A percentile compares a stretch with the other conserved stretches of the same genome.
Evolutionary conservation across 208 protist genomes (phyloP).

Genomic region (Leishmania arabica): DNA sequence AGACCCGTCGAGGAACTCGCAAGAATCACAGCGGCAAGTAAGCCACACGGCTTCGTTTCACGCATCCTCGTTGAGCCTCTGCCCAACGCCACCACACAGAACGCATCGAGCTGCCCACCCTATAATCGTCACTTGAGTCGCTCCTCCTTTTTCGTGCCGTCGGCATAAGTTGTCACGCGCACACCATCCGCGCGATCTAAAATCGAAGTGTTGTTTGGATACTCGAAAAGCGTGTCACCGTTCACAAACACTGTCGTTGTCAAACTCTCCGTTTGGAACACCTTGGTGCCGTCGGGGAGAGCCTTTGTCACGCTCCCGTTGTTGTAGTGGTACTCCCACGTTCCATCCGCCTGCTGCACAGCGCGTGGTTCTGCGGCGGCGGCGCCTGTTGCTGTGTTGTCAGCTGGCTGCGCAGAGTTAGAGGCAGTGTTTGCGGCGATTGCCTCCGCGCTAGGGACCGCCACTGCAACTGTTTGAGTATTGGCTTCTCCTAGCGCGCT

Average conservation of each 20-base stretch:
- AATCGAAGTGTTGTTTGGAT: constrained; percentile 73
- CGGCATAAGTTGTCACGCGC: constrained; percentile 72
- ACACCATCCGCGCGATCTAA: constrained; percentile 77
- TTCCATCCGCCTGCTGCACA: constrained; percentile 65
- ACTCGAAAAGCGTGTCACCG: constrained; percentile 77
- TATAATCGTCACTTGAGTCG: constrained; percentile 23
- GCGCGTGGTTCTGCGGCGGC: constrained; percentile 35
- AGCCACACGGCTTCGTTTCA: background rate
- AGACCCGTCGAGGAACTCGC: background rate
- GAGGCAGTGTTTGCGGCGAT: background rate
- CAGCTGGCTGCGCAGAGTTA: background rate
- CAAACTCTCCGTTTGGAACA: constrained; percentile 57
- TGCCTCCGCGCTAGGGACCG: background rate
- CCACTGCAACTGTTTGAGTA: background rate
- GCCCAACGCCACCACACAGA: background rate
- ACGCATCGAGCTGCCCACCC: background rate
- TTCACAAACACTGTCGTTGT: constrained; percentile 72
- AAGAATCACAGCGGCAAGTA: background rate
- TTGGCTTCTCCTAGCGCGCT: background rate
- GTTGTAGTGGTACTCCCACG: constrained; percentile 78
- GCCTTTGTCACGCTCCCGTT: constrained; percentile 70
- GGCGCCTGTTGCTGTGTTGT: background rate
- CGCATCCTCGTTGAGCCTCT: background rate
- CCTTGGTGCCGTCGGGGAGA: constrained; percentile 57
- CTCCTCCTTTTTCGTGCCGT: constrained; percentile 73